phyloP scores from a whole-genome alignment of 2,329 filamentous ascomycete genomes.

The Chrysoporthe austroafricana region DNA sequence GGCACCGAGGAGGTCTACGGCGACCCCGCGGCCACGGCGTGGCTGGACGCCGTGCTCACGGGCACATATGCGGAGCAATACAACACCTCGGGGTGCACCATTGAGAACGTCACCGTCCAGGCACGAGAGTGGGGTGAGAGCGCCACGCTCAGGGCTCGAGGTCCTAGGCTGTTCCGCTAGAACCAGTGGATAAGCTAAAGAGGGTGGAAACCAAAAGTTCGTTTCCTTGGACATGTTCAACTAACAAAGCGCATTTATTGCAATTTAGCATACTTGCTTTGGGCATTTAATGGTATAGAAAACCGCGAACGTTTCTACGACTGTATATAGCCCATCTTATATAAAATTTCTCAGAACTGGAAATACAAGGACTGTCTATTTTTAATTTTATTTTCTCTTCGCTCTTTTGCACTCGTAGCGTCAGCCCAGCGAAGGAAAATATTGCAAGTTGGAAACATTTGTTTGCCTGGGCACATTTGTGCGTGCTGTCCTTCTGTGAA shows the following conservation, averaged over 20 bases:
- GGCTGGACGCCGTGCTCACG: constrained; percentile 31
- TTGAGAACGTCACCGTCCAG: constrained; percentile 27
- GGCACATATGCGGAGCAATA: constrained; percentile 24
- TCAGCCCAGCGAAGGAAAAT: too few relatives aligned
- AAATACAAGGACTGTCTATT: neutral
- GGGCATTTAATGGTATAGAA: neutral
- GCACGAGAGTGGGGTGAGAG: neutral
- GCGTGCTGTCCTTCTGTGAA: too few relatives aligned
- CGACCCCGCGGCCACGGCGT: constrained; percentile 31
- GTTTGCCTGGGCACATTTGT: too few relatives aligned
- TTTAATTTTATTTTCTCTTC: neutral
- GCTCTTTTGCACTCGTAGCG: too few relatives aligned
- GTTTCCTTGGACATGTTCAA: constrained; percentile 3
- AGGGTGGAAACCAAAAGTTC: neutral
- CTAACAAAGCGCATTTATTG: neutral
- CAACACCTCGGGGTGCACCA: constrained; percentile 28
- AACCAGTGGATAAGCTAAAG: neutral
- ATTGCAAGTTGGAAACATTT: too few relatives aligned
- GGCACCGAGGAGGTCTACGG: constrained; percentile 37
- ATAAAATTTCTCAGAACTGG: neutral
- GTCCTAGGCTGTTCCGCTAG: neutral
- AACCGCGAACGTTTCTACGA: neutral
- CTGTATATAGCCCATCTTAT: neutral
- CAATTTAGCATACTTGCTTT: neutral
- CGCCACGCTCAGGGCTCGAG: neutral